Evolutionary conservation across 1,284 basidiomycete genomes (phyloP), one percentile per base, ranked within the genome.

Genomic region (Peniophora sp.): DNA sequence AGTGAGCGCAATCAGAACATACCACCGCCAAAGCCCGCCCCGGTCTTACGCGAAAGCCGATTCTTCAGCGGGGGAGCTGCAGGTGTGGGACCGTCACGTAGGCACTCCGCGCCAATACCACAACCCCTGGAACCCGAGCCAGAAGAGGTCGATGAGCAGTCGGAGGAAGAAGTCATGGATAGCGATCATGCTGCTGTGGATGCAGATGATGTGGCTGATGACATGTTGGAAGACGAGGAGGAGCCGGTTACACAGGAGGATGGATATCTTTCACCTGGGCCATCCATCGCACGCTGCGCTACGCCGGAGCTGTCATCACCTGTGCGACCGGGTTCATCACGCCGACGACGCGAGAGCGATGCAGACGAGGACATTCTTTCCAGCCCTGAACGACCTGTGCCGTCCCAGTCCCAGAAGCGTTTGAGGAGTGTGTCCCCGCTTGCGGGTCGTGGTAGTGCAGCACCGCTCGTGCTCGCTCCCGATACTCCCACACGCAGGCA

Each of bases 201-300:
- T 48, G 62, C 61, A 9, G 62, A 64, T 8, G 53, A 51, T 49
- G 55, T 54, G 11, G 59, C 57, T 42, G 57, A 47, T n/a, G 55
- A 56, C 35, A 51, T 39, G 50, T 15, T 55, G 62, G 32, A 70
- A 48, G 66, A 71, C 47, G 58, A 60, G 27, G 64, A 69, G 51
- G 69, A 73, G 49, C 60, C 56, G 18, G 81, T 87, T 34, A 69
- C 72, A 59, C 87, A 88, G 65, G 87, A 89, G 61, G 85, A 86
- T 57, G 86, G 87, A 35, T 89, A 89, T 64, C 70, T 83, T 52
- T 87, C 86, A 17, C 85, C 85, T 17, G 70, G 77, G 14, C 69
- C 75, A 51, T 79, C 78, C 47, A 66, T 73, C 58, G 70, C 70
- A 53, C 68, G 72, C 53, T 64, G 64, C 57, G 75, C 76, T 52